A percentile compares a stretch with the other conserved stretches of the same genome.
Evolutionary conservation across 257 asterid species (phyloP).

Genomic region (Penstemon barbatus): DNA sequence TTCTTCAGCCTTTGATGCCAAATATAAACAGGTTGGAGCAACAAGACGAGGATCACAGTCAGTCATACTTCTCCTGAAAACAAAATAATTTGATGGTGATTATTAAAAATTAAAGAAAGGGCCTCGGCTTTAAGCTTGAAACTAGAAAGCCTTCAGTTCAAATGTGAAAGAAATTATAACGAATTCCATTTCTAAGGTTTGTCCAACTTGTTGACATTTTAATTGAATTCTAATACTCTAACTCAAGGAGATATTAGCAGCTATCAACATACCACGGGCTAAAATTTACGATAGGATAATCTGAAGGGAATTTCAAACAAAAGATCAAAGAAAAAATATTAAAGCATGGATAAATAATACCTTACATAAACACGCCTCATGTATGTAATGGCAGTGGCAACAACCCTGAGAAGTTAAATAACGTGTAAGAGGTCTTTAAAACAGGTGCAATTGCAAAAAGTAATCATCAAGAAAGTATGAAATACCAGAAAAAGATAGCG

Average conservation of each 20-base stretch:
- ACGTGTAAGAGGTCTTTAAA: slow-evolving; percentile 22
- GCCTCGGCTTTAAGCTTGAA: too few relatives aligned
- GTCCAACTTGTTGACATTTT: neutral
- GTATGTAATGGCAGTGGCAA: slow-evolving; percentile 88
- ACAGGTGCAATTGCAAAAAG: slow-evolving; percentile 11
- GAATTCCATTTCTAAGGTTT: neutral
- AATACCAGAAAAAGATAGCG: too few relatives aligned
- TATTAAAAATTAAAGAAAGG: too few relatives aligned
- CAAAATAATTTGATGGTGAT: neutral
- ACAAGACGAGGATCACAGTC: slow-evolving; percentile 93
- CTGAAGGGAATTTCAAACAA: slow-evolving; percentile 19
- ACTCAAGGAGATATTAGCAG: slow-evolving; percentile 4
- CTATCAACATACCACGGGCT: slow-evolving; percentile 2
- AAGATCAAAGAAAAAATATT: neutral
- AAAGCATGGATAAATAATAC: slow-evolving; percentile 35
- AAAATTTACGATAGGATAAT: slow-evolving; percentile 3
- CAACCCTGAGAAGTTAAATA: slow-evolving; percentile 74
- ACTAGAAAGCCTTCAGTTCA: neutral
- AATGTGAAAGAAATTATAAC: neutral
- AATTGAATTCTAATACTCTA: neutral
- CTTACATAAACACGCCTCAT: slow-evolving; percentile 91
- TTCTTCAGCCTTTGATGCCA: slow-evolving; percentile 99
- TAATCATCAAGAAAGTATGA: too few relatives aligned
- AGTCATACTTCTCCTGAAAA: slow-evolving; percentile 76
- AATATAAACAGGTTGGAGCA: slow-evolving; percentile 91